Conservation (phyloP, 371 early-diverging fungal species). For the Mucor piriformis region DNA sequence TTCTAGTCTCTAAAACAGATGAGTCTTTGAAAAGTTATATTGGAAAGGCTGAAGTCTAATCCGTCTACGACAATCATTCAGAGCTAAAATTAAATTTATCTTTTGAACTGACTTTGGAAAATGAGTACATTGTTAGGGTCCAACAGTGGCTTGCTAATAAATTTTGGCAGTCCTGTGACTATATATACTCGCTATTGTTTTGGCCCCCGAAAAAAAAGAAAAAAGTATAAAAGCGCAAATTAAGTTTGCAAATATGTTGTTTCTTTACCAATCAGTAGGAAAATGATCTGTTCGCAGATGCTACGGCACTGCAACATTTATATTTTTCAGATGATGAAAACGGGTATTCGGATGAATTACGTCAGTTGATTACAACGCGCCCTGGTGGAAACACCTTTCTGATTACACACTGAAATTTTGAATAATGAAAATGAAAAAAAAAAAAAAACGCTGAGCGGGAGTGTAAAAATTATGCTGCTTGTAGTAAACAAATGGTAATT, state of each 20-base stretch:
- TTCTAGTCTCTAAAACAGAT: too few species aligned
- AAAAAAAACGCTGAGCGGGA: too few species aligned
- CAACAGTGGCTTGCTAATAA: too few species aligned
- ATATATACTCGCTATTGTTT: background rate
- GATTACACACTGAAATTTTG: slow-evolving; percentile 21
- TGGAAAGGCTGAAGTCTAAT: too few species aligned
- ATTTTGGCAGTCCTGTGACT: background rate
- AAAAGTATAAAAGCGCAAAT: slow-evolving; percentile 12
- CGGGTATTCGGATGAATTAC: slow-evolving; percentile 49
- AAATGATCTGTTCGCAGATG: slow-evolving; percentile 49
- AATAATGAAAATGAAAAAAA: slow-evolving; percentile 23
- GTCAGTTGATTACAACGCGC: slow-evolving; percentile 44
- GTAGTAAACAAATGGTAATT: too few species aligned
- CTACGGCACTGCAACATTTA: slow-evolving; percentile 39
- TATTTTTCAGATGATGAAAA: slow-evolving; percentile 54
- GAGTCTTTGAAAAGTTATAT: too few species aligned
- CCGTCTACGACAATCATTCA: too few species aligned
- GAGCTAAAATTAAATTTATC: too few species aligned
- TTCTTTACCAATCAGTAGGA: slow-evolving; percentile 46
- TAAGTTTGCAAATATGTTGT: slow-evolving; percentile 8
- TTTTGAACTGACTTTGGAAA: too few species aligned
- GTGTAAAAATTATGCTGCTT: background rate
- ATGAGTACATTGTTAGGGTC: too few species aligned
- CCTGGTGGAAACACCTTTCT: slow-evolving; percentile 47
- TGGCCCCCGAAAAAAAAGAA: slow-evolving; percentile 10